phyloP scores from a whole-genome alignment of 75 land plant species.

The Ceratopteris richardii region DNA sequence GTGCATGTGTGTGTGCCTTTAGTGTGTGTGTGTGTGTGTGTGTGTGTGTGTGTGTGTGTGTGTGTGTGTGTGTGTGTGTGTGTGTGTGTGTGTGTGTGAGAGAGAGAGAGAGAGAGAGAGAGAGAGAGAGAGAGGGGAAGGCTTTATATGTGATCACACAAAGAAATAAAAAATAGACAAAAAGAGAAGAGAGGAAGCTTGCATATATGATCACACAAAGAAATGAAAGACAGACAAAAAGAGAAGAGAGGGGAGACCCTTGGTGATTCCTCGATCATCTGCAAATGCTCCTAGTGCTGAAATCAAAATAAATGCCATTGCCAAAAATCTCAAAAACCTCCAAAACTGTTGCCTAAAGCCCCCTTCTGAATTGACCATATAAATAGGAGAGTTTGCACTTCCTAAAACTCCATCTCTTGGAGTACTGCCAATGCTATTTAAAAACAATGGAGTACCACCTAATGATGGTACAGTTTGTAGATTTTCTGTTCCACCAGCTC shows the following conservation, averaged over 20 bases:
- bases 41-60: too few species aligned
- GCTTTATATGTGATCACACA: not conserved
- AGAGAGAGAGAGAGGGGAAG: too few species aligned
- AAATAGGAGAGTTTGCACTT: conserved; percentile 78
- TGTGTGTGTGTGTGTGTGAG: too few species aligned
- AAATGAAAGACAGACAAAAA: too few species aligned
- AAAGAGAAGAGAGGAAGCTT: not conserved
- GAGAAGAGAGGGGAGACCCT: conserved; percentile 32
- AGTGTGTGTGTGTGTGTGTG: too few species aligned
- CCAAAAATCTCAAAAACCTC: conserved; percentile 84
- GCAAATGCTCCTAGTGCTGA: conserved; percentile 92
- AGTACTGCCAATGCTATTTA: conserved; percentile 47
- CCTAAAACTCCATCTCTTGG: conserved; percentile 89
- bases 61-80: too few species aligned
- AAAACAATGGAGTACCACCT: conserved; percentile 18
- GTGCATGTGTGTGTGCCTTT: too few species aligned
- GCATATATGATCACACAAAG: not conserved
- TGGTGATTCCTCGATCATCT: conserved; percentile 88
- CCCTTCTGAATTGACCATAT: conserved; percentile 90
- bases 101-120: too few species aligned
- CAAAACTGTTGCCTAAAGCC: conserved; percentile 91
- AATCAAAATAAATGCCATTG: conserved; percentile 68
- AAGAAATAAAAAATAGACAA: not conserved
- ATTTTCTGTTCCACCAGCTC: not conserved
- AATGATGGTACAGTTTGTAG: not conserved